Evolutionary conservation across 768 basidiomycete species (phyloP).

Genomic region (Dentipellis fragilis): DNA sequence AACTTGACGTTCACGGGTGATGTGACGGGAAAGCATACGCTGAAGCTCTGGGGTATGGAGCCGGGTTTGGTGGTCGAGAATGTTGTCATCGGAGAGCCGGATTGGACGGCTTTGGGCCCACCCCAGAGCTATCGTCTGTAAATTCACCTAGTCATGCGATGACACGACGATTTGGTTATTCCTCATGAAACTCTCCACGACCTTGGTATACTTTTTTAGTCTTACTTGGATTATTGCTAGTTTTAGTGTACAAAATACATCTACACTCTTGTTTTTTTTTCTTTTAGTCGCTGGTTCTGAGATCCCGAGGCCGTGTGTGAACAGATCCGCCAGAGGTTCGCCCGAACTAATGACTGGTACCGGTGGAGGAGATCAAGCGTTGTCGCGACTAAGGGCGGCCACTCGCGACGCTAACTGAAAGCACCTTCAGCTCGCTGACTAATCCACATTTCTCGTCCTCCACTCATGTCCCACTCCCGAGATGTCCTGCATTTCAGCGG

Average conservation of each 20-base stretch:
- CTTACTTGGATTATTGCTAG: no score
- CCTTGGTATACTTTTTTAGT: not conserved
- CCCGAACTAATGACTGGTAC: no score
- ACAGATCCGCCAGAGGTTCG: no score
- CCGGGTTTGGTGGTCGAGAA: not conserved
- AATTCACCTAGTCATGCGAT: not conserved
- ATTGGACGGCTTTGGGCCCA: not conserved
- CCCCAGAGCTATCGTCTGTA: not conserved
- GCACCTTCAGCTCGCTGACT: not conserved
- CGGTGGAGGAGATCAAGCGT: no score
- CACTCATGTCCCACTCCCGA: constrained; percentile 28
- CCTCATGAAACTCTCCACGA: not conserved
- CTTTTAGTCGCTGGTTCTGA: no score
- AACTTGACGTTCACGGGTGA: not conserved
- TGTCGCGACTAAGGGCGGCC: no score
- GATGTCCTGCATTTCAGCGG: constrained; percentile 57
- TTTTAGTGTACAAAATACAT: no score
- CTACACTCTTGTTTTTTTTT: no score
- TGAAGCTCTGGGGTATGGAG: not conserved
- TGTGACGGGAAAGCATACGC: not conserved
- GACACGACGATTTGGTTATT: not conserved
- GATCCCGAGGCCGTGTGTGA: no score
- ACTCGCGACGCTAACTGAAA: no score
- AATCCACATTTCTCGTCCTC: not conserved
- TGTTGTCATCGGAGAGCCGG: not conserved